A percentile compares a stretch with the other conserved stretches of the same genome.
Evolutionary conservation across 805 yeast genomes (phyloP).

Genomic region (Hagleromyces aurorensis): DNA sequence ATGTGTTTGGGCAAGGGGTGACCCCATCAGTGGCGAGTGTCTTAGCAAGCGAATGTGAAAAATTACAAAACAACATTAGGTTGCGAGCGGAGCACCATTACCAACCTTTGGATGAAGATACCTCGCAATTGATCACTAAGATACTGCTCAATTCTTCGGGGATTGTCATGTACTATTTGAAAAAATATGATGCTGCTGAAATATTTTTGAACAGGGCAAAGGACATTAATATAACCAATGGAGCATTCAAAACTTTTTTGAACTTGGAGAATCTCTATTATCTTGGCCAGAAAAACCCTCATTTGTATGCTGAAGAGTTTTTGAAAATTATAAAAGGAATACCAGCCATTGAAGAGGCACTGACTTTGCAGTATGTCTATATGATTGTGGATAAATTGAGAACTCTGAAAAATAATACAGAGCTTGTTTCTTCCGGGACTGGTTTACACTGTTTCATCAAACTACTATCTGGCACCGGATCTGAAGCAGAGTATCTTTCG

Average conservation of each 20-base stretch:
- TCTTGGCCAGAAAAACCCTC: slow-evolving; percentile 5
- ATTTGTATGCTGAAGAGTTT: slow-evolving; percentile 9
- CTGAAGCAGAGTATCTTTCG: slow-evolving; percentile 14
- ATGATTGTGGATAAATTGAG: slow-evolving; percentile 16
- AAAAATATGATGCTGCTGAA: slow-evolving; percentile 6
- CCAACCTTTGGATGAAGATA: slow-evolving; percentile 1
- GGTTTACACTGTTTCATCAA: slow-evolving; percentile 8
- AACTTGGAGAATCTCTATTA: slow-evolving; percentile 23
- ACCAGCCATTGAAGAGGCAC: slow-evolving; percentile 22
- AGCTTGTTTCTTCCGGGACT: slow-evolving; percentile 2
- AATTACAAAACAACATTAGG: slow-evolving; percentile 5
- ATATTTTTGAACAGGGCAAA: slow-evolving; percentile 6
- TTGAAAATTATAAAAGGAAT: slow-evolving; percentile 8
- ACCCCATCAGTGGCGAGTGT: slow-evolving; percentile 12
- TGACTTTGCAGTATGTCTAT: slow-evolving; percentile 18
- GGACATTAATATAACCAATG: slow-evolving; percentile 3
- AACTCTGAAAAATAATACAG: slow-evolving; percentile 2
- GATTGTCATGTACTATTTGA: slow-evolving; percentile 10
- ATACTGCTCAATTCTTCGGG: slow-evolving; percentile 17
- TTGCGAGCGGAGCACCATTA: slow-evolving; percentile 1
- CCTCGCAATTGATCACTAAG: slow-evolving; percentile 10
- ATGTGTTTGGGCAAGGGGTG: slow-evolving; percentile 15
- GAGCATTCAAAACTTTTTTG: slow-evolving; percentile 12
- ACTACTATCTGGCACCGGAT: slow-evolving; percentile 2
- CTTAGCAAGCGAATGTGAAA: slow-evolving; percentile 15